Percentiles rank a stretch among this genome's conserved stretches.
phyloP scores from a whole-genome alignment of 2,329 filamentous ascomycete genomes.

The Penicillium verrucosum region DNA sequence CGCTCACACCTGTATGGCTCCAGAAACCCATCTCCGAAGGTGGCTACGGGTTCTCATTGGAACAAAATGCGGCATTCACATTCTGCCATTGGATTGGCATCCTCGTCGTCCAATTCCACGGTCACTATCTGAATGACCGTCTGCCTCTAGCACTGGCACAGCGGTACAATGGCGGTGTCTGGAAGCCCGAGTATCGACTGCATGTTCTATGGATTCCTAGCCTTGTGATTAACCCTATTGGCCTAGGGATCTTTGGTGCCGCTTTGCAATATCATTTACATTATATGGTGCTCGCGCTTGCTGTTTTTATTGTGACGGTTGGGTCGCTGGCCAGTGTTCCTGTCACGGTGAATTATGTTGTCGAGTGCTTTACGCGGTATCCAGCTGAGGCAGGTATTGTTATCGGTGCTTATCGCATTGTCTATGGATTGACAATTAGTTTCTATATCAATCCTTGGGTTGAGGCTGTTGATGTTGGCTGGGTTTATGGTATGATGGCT shows the following conservation, averaged over 20 bases:
- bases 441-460: constrained; percentile 44
- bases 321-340: constrained; percentile 29
- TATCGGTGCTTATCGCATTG: constrained; percentile 32
- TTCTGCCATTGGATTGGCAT: constrained; percentile 45
- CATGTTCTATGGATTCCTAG: constrained; percentile 29
- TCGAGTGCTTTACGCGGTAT: constrained; percentile 36
- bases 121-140: constrained; percentile 40
- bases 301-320: constrained; percentile 42
- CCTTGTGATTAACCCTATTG: constrained; percentile 29
- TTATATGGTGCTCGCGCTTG: constrained; percentile 42
- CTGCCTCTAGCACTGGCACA: constrained; percentile 37
- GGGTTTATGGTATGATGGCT: constrained; percentile 44
- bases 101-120: constrained; percentile 36
- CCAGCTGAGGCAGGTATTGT: constrained; percentile 37
- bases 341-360: constrained; percentile 27
- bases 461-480: constrained; percentile 34
- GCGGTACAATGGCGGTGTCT: constrained; percentile 27
- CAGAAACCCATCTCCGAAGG: constrained; percentile 36
- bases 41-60: constrained; percentile 44
- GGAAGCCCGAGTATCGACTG: constrained; percentile 37
- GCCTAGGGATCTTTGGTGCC: constrained; percentile 38
- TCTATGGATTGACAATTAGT: constrained; percentile 38
- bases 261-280: constrained; percentile 42
- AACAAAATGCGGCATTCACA: constrained; percentile 41
- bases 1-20: constrained; percentile 39